Base-by-base conservation (phyloP, 2,329 filamentous ascomycete species). In the Fusarium cyanostomum region DNA sequence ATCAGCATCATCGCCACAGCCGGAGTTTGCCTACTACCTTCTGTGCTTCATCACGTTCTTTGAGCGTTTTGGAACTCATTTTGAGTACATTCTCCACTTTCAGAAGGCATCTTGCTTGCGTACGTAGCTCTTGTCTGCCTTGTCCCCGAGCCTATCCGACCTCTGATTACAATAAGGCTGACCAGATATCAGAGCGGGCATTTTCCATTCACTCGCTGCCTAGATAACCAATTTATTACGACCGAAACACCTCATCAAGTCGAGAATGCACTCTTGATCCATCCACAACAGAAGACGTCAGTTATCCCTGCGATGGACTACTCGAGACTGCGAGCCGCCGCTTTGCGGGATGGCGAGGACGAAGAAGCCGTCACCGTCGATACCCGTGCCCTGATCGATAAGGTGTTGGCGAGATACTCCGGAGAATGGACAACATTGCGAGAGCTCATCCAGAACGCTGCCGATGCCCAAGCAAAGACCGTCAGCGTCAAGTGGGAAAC, bases 351-450 rank as follows among this genome's bases (percentile, higher is more conserved):
- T 55, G 92, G 92, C 66, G 91, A 93, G 60, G 92, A 96, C 70
- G 95, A 98, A 77, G 95, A 98, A 78, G 95, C 95, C 37, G 95
- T 99, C 54, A 99, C 95, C 1, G 95, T 99, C 72, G 97, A 99
- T 74, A 99, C 95, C 44, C 86, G 96, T 72, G 95, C 95, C 38
- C 79, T 99, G 70, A 99, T 99, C 74, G 96, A 98, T 80, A 99
- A 99, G 78, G 94, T 99, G 10, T 85, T 99, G 45, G 95, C 95
- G 9, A 86, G 95, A 73, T 99, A 99, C 75, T 97, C 94, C 3
- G 94, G 95, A 70, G 96, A 99, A 81, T 97, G 94, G 89, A 93
- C 87, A 7, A 91, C 86, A 8, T 80, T 99, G 15, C 88, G 95
- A 81, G 95, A 99, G 76, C 88, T 99, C 60, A 93, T 99, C 39